These are phyloP conservation scores for Hydnum rufescens DNA, from an alignment of 768 basidiomycete species.

Conservation along the genomic window DNA sequence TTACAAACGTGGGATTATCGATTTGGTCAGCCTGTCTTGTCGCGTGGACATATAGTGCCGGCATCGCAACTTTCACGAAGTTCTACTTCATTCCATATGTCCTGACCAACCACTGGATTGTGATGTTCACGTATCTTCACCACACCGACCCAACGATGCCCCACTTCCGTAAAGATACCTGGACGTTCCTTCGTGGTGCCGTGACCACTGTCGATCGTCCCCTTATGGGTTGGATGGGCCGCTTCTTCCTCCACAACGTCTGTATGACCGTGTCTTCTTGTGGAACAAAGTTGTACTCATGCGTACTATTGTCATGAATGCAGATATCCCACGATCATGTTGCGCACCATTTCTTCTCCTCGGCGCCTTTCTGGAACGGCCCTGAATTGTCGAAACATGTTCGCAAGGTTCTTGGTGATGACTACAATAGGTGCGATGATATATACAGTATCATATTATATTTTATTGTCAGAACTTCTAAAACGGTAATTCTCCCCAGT, in stretches of 20 bases:
- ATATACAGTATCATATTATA: no score
- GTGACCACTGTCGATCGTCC: constrained; percentile 76
- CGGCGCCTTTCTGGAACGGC: constrained; percentile 29
- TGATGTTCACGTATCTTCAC: constrained; percentile 92
- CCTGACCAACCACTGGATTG: constrained; percentile 53
- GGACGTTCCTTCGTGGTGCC: constrained; percentile 88
- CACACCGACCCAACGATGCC: constrained; percentile 95
- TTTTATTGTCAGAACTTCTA: no score
- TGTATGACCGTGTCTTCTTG: constrained; percentile 27
- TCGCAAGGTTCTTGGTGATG: constrained; percentile 12
- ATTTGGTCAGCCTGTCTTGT: constrained; percentile 44
- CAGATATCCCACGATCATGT: constrained; percentile 67
- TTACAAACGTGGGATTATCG: constrained; percentile 66
- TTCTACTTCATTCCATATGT: constrained; percentile 80
- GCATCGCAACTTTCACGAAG: constrained; percentile 53
- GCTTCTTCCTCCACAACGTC: constrained; percentile 3
- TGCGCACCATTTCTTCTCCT: constrained; percentile 77
- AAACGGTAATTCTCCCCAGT: no score
- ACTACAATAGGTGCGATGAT: no score
- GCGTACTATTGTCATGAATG: constrained; percentile 63
- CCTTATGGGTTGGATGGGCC: constrained; percentile 38
- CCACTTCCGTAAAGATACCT: constrained; percentile 76
- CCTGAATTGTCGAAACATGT: constrained; percentile 58
- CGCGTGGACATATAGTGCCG: constrained; percentile 36
- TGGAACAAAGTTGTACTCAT: constrained; percentile 60